phyloP scores from a whole-genome alignment of 192 early-diverging fungal species.

The Umbelopsis ramanniana region DNA sequence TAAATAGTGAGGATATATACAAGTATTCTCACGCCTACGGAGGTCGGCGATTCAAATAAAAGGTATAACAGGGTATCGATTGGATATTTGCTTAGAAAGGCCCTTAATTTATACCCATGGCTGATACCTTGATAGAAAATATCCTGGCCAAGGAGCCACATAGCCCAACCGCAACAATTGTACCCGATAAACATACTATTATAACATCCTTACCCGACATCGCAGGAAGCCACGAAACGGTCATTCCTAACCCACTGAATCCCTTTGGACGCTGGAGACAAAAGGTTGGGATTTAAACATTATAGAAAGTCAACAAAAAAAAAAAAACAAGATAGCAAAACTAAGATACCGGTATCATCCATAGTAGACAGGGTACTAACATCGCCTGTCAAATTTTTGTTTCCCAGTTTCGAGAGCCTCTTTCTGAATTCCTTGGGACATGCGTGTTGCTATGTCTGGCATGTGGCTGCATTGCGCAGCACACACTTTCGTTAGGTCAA shows the following conservation, averaged over 20 bases:
- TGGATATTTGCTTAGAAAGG: not conserved
- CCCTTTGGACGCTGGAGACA: not conserved
- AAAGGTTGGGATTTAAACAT: not conserved
- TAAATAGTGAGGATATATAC: not conserved
- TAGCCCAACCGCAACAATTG: slow-evolving; percentile 11
- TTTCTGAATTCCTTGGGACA: slow-evolving; percentile 15
- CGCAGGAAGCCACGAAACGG: not conserved
- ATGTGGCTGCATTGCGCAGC: slow-evolving; percentile 4
- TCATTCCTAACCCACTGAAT: not conserved
- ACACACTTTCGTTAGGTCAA: not conserved
- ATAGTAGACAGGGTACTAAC: not conserved
- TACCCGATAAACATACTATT: slow-evolving; percentile 13
- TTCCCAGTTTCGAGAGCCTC: slow-evolving; percentile 4
- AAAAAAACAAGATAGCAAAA: not conserved
- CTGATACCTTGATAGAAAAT: slow-evolving; percentile 21
- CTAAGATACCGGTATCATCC: not conserved
- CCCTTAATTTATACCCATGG: slow-evolving; percentile 17
- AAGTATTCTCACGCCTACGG: slow-evolving; percentile 1
- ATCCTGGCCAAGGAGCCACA: slow-evolving; percentile 3
- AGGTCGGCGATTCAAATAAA: slow-evolving; percentile 21
- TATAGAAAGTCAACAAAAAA: no score
- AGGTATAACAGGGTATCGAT: slow-evolving; percentile 8
- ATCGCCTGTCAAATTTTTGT: not conserved
- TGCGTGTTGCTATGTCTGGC: slow-evolving; percentile 2
- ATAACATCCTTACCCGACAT: not conserved